Evolutionary conservation across 2,329 filamentous ascomycete genomes (phyloP).

Genomic region (Claviceps sp.): DNA sequence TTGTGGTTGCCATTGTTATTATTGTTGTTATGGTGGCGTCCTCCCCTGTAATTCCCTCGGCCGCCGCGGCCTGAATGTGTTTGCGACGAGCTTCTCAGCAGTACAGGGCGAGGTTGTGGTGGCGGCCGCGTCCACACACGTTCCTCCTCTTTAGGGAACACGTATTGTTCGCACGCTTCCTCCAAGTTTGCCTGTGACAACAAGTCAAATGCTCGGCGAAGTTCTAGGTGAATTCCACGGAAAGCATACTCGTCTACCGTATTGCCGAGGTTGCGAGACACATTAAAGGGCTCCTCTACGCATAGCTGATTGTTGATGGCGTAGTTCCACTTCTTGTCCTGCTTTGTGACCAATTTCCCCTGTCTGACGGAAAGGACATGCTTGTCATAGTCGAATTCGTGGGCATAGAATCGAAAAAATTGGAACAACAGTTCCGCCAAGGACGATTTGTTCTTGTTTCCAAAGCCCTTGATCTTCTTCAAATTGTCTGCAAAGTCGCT

Average conservation of each 20-base stretch:
- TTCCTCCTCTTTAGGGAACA: slow-evolving; percentile 75
- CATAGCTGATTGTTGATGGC: slow-evolving; percentile 73
- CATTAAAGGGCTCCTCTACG: slow-evolving; percentile 95
- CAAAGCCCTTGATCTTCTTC: slow-evolving; percentile 58
- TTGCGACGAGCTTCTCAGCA: slow-evolving; percentile 48
- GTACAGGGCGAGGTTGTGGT: slow-evolving; percentile 39
- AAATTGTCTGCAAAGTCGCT: slow-evolving; percentile 83
- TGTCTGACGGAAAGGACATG: slow-evolving; percentile 73
- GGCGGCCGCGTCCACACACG: slow-evolving; percentile 45
- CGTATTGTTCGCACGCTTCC: slow-evolving; percentile 76
- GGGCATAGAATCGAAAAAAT: slow-evolving; percentile 89
- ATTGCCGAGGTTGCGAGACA: slow-evolving; percentile 77
- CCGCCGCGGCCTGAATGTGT: slow-evolving; percentile 37
- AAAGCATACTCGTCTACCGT: slow-evolving; percentile 94
- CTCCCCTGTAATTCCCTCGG: slow-evolving; percentile 35
- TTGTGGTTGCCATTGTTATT: slow-evolving; percentile 23
- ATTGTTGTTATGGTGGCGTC: slow-evolving; percentile 26
- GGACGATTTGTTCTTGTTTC: slow-evolving; percentile 66
- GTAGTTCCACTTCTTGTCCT: slow-evolving; percentile 79
- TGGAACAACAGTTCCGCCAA: slow-evolving; percentile 81
- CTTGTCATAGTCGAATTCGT: slow-evolving; percentile 84
- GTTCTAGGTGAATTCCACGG: slow-evolving; percentile 76
- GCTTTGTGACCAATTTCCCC: slow-evolving; percentile 65
- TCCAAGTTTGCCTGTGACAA: slow-evolving; percentile 67
- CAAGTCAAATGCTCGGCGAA: slow-evolving; percentile 76